phyloP scores from a whole-genome alignment of 2,329 filamentous ascomycete species.

The Cadophora luteo-olivacea region DNA sequence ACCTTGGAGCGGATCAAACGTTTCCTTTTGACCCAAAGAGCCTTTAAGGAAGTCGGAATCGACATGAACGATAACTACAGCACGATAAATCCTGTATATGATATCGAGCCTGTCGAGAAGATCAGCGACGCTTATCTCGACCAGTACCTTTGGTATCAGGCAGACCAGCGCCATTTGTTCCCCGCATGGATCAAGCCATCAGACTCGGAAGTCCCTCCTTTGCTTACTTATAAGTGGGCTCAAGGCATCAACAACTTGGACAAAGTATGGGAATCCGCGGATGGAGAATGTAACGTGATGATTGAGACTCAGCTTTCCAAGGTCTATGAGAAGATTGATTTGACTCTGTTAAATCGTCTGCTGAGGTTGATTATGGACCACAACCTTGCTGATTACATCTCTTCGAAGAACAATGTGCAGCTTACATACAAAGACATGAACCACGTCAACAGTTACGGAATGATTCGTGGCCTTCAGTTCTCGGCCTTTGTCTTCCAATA shows the following conservation, averaged over 20 bases:
- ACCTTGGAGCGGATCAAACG: slow-evolving; percentile 96
- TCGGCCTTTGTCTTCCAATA: slow-evolving; percentile 99
- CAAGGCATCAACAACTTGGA: slow-evolving; percentile 98
- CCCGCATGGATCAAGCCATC: slow-evolving; percentile 99
- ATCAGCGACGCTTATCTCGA: slow-evolving; percentile 99
- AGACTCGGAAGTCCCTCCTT: slow-evolving; percentile 93
- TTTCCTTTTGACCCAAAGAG: slow-evolving; percentile 93
- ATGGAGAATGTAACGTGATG: slow-evolving; percentile 98
- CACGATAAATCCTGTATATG: slow-evolving; percentile 98
- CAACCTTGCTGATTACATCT: slow-evolving; percentile 98
- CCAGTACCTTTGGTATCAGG: slow-evolving; percentile 99
- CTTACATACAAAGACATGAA: slow-evolving; percentile 99
- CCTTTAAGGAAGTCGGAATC: slow-evolving; percentile 99
- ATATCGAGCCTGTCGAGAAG: slow-evolving; percentile 99
- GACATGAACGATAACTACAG: slow-evolving; percentile 99
- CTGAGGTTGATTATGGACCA: slow-evolving; percentile 98
- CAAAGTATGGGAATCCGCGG: slow-evolving; percentile 90
- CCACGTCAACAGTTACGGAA: slow-evolving; percentile 97
- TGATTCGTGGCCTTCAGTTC: slow-evolving; percentile 98
- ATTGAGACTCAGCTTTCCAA: slow-evolving; percentile 99
- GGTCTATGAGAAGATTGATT: slow-evolving; percentile 98
- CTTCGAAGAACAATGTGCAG: slow-evolving; percentile 98
- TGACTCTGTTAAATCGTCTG: slow-evolving; percentile 92
- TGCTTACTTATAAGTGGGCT: slow-evolving; percentile 98
- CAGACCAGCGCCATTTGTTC: slow-evolving; percentile 95